Evolutionary conservation across 169 alveolate species (phyloP), one percentile per base, ranked within the genome.

Genomic region (Ichthyophthirius multifiliis): DNA sequence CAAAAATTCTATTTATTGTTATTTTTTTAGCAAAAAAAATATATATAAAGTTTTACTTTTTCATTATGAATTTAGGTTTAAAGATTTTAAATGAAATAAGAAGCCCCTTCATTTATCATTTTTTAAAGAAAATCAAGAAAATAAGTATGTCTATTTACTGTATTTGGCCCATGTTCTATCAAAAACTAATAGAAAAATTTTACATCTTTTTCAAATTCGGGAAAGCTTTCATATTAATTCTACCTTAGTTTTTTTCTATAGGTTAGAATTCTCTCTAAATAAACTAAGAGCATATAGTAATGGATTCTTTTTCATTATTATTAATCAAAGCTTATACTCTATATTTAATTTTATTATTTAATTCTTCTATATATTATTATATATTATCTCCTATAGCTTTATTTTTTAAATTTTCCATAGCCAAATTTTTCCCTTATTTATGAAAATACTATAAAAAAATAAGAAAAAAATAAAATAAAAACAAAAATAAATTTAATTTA

Each of bases 101-200:
- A 85, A 16, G 91, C 86, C 2, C 86, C 95, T 46, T 83, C 93
- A 43, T 62, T 45, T n/a, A 79, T 37, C 13, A 77, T 80, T 23
- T 78, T 82, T 10, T 64, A n/a, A 32, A 71, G 63, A 79, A 94
- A 94, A 31, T 91, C 90, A 39, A 76, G 45, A 23, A 89, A 75
- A 31, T 79, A 76, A 37, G 82, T 82, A 13, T 71, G 80, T 41
- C 91, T 78, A 1, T 77, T 74, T 10, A 85, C 77, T 16, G 91
- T 92, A 5, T 88, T 83, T n/a, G 97, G 96, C 10, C 93, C 94
- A 62, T 83, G 86, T 65, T 90, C 95, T 43, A 67, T 65, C 64
- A 83, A 86, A 46, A 75, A 87, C 74, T 75, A 32, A 48, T 88
- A 76, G 34, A 94, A 90, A 23, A 79, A 64, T 74, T 79, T 74